These are phyloP conservation scores for Aspergillus sp. DNA, from an alignment of 2,329 filamentous ascomycete species.

Conservation along the genomic window DNA sequence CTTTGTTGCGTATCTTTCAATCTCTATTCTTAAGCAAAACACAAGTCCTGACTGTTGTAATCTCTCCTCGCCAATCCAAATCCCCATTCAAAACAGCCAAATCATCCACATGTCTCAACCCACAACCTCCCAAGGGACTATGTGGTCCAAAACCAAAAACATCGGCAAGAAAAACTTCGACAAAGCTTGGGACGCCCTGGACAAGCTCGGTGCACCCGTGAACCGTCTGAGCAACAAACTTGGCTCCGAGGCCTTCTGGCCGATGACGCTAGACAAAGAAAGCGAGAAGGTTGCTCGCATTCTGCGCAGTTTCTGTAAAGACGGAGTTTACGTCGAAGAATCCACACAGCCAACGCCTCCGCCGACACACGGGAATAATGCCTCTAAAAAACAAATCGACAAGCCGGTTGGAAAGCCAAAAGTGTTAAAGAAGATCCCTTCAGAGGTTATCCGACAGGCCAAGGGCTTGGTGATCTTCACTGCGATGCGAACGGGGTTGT, in stretches of 20 bases:
- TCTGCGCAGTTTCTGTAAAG: conserved; percentile 83
- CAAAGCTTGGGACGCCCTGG: conserved; percentile 66
- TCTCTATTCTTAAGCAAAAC: too few species aligned
- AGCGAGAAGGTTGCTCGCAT: conserved; percentile 90
- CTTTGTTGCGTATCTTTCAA: too few species aligned
- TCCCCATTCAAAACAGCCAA: too few species aligned
- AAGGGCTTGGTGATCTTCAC: conserved; percentile 92
- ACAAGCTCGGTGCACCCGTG: conserved; percentile 72
- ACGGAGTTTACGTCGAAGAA: conserved; percentile 67
- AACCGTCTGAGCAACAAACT: conserved; percentile 80
- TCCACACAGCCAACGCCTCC: conserved; percentile 46
- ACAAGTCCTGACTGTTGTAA: too few species aligned
- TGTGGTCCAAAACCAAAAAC: conserved; percentile 55
- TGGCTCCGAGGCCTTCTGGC: conserved; percentile 81
- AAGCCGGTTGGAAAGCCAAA: conserved; percentile 61
- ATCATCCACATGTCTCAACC: background rate
- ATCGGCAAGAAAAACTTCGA: conserved; percentile 67
- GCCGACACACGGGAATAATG: conserved; percentile 21
- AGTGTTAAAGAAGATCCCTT: conserved; percentile 79
- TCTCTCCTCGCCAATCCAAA: too few species aligned
- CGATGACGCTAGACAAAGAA: conserved; percentile 80
- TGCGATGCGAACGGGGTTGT: conserved; percentile 89
- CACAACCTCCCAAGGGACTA: conserved; percentile 26
- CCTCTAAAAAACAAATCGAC: conserved; percentile 46
- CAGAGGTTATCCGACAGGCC: conserved; percentile 81